Percentiles rank a stretch among this genome's conserved stretches.
phyloP scores from a whole-genome alignment of 176 grass and related monocot species.

The Calamus simplicifolius region DNA sequence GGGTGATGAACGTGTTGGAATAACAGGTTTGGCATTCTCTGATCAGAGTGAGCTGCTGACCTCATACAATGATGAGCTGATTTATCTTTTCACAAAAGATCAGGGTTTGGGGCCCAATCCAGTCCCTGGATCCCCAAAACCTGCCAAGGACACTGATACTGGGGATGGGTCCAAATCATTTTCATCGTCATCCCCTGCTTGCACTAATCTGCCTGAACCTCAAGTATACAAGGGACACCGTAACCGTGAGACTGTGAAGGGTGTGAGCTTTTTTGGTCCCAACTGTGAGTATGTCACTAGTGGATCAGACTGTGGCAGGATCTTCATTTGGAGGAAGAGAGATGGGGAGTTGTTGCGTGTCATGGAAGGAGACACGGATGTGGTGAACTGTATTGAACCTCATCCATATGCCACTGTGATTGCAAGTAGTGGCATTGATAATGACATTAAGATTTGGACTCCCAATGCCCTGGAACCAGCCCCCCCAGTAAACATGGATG shows the following conservation, averaged over 20 bases:
- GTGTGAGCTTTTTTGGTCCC: slow-evolving; percentile 71
- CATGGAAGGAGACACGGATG: slow-evolving; percentile 70
- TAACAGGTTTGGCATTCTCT: slow-evolving; percentile 85
- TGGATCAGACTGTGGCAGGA: slow-evolving; percentile 76
- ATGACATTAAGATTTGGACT: slow-evolving; percentile 83
- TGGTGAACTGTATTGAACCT: slow-evolving; percentile 86
- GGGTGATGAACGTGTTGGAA: slow-evolving; percentile 32
- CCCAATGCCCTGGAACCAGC: slow-evolving; percentile 55
- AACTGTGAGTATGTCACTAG: slow-evolving; percentile 82
- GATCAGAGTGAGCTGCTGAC: slow-evolving; percentile 55
- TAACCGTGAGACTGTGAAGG: slow-evolving; percentile 84
- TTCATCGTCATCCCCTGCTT: not conserved
- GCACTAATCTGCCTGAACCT: slow-evolving; percentile 28
- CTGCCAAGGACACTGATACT: not conserved
- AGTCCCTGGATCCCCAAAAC: slow-evolving; percentile 9
- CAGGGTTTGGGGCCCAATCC: slow-evolving; percentile 56
- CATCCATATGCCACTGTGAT: slow-evolving; percentile 56
- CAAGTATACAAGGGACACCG: slow-evolving; percentile 52
- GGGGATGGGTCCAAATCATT: no score
- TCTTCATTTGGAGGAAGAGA: slow-evolving; percentile 92
- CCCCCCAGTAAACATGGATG: slow-evolving; percentile 39
- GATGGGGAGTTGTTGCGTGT: slow-evolving; percentile 56
- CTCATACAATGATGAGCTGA: slow-evolving; percentile 75
- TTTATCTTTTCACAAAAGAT: slow-evolving; percentile 77
- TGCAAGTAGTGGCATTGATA: slow-evolving; percentile 80